Conservation (phyloP, 2,329 filamentous ascomycete genomes). For the Trichocomaceae sp. region DNA sequence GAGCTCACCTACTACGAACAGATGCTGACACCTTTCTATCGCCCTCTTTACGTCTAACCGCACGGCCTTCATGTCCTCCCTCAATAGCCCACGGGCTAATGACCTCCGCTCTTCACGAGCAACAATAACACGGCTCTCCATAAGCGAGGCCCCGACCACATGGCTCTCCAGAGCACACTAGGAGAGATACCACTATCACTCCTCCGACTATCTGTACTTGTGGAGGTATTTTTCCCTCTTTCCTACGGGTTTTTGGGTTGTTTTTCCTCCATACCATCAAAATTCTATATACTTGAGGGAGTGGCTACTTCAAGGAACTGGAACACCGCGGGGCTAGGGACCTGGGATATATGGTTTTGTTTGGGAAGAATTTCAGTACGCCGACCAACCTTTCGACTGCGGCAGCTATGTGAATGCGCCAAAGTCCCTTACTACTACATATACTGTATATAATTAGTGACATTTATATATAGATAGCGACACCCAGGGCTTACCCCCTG, state of each 20-base stretch:
- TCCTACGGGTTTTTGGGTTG: neutral
- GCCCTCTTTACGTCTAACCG: neutral
- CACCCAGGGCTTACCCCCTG: too few species aligned
- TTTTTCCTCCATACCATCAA: neutral
- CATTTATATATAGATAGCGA: too few species aligned
- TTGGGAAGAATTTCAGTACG: neutral
- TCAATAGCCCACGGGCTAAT: neutral
- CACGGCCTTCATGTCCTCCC: neutral
- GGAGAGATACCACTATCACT: neutral
- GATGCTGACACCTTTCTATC: neutral
- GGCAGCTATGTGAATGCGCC: too few species aligned
- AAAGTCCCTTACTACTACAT: too few species aligned
- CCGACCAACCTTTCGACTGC: neutral
- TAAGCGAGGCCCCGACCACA: neutral
- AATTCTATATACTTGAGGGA: conserved; percentile 2
- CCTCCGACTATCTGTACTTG: conserved; percentile 1
- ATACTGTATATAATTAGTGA: too few species aligned
- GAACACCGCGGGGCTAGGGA: neutral
- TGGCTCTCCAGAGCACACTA: neutral
- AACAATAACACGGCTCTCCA: neutral
- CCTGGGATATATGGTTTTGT: neutral
- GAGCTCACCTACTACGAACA: conserved; percentile 3
- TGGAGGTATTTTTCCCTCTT: neutral
- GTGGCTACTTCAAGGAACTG: conserved; percentile 1
- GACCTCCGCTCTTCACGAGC: neutral